Conservation (phyloP, 495 filamentous ascomycete genomes). For the Friedmanniomyces simplex region DNA sequence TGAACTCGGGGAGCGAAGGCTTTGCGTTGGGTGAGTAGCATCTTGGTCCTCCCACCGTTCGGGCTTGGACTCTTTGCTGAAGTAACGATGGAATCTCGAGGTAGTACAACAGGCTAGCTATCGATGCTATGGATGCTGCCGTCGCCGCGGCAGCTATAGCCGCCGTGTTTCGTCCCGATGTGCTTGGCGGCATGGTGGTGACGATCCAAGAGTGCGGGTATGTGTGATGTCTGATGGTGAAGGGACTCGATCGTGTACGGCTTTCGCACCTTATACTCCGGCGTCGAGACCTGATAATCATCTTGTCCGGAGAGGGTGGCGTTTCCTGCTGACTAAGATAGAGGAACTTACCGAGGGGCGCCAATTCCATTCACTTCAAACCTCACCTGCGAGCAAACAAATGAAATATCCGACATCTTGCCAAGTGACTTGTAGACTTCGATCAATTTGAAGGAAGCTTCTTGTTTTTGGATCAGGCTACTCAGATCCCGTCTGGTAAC, state of each 20-base stretch:
- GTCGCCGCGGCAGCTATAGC: constrained; percentile 1
- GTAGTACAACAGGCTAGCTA: constrained; percentile 6
- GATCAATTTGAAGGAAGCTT: no score
- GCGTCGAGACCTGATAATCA: no score
- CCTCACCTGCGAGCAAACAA: no score
- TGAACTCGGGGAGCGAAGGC: constrained; percentile 30
- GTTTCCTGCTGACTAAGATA: no score
- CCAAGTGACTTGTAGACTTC: no score
- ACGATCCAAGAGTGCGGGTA: background rate
- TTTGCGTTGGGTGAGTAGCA: constrained; percentile 16
- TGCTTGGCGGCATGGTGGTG: background rate
- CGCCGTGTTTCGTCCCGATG: background rate
- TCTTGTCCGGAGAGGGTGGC: no score
- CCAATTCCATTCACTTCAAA: no score
- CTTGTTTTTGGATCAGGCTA: no score
- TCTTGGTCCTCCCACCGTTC: constrained; percentile 10
- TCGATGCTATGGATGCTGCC: background rate
- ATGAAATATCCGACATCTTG: no score
- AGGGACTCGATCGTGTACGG: background rate
- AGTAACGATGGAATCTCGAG: constrained; percentile 10
- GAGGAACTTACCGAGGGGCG: no score
- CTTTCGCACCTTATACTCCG: no score
- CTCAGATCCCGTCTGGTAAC: no score
- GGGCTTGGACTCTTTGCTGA: background rate
- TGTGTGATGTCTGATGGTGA: background rate